phyloP scores from a whole-genome alignment of 2,329 filamentous ascomycete species.

The Trichoderma guizhouense region DNA sequence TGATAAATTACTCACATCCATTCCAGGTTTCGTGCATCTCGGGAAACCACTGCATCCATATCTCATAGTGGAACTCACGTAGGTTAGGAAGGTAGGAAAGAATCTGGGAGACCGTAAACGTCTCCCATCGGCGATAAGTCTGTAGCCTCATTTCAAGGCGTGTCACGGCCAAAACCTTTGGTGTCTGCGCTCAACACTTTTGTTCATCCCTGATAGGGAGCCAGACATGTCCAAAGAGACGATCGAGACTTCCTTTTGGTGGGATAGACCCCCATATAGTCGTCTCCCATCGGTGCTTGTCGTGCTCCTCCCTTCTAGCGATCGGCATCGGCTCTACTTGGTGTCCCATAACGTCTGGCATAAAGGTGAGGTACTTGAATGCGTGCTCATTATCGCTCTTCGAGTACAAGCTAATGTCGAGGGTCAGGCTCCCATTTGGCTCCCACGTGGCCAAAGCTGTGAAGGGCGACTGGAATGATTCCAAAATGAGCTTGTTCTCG shows the following conservation, averaged over 20 bases:
- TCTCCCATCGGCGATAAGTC: conserved; percentile 36
- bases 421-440: conserved; percentile 21
- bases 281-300: not conserved
- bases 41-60: conserved; percentile 36
- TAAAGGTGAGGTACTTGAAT: conserved; percentile 27
- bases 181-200: conserved; percentile 2
- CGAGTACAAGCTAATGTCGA: conserved; percentile 35
- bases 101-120: conserved; percentile 31
- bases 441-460: conserved; percentile 9
- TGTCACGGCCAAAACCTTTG: conserved; percentile 2
- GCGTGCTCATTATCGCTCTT: conserved; percentile 32
- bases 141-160: conserved; percentile 27
- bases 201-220: not conserved
- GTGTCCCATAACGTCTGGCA: conserved; percentile 16
- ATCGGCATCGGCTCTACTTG: conserved; percentile 14
- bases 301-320: not conserved
- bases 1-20: conserved; percentile 13
- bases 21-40: conserved; percentile 30
- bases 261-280: not conserved
- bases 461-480: too few relatives aligned
- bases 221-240: not conserved
- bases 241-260: not conserved
- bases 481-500: too few relatives aligned
- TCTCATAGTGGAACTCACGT: conserved; percentile 38
- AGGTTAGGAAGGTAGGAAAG: conserved; percentile 35